These are phyloP conservation scores for Penstemon davidsonii DNA, from an alignment of 257 asterid species.

Conservation along the genomic window DNA sequence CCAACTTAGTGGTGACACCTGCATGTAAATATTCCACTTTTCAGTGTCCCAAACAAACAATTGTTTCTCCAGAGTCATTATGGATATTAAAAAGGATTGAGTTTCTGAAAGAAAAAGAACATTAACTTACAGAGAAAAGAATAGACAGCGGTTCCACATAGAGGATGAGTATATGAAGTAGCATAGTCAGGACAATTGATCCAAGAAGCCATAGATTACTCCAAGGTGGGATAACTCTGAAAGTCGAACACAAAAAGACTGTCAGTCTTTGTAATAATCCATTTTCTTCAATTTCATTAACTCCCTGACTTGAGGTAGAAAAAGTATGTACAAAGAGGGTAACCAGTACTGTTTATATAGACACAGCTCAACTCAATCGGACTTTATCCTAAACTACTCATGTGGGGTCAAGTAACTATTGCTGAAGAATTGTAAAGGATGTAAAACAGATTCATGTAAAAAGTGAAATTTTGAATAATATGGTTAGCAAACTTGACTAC, in stretches of 20 bases:
- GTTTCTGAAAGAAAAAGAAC: slow-evolving; percentile 20
- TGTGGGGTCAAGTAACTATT: slow-evolving; percentile 16
- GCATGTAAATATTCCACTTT: slow-evolving; percentile 21
- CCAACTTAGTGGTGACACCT: slow-evolving; percentile 94
- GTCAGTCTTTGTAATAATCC: slow-evolving; percentile 24
- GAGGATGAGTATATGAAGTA: slow-evolving; percentile 80
- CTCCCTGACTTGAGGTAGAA: slow-evolving; percentile 8
- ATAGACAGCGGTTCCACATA: slow-evolving; percentile 84
- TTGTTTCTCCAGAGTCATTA: neutral
- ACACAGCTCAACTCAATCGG: slow-evolving; percentile 12
- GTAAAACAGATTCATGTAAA: too few relatives aligned
- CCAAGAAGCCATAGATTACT: slow-evolving; percentile 97
- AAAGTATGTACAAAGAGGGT: slow-evolving; percentile 9
- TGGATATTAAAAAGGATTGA: slow-evolving; percentile 5
- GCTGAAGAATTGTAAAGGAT: neutral
- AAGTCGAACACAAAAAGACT: slow-evolving; percentile 25
- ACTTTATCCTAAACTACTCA: slow-evolving; percentile 1
- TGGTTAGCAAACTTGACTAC: too few relatives aligned
- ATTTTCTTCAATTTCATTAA: slow-evolving; percentile 10
- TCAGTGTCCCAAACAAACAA: slow-evolving; percentile 14
- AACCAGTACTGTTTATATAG: neutral
- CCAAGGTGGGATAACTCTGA: slow-evolving; percentile 92
- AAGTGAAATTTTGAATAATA: too few relatives aligned
- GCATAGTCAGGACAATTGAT: slow-evolving; percentile 84
- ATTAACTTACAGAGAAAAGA: slow-evolving; percentile 81